Base-by-base conservation (phyloP, 805 yeast genomes). In the Saccharomyces paradoxus region DNA sequence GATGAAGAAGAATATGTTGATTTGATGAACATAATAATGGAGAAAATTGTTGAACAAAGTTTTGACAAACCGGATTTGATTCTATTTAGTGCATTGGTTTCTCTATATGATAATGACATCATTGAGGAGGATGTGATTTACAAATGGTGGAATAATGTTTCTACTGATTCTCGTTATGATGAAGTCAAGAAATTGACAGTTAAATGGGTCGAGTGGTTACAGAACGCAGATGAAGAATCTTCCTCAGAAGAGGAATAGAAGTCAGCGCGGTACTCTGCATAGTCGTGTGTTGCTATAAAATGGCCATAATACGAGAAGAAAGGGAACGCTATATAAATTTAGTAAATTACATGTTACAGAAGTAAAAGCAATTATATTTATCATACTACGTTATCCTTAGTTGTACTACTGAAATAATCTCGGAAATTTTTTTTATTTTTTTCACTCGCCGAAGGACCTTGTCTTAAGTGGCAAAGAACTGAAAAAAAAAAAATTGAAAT, bases 151-250 rank as follows among this genome's bases (percentile, higher is more conserved):
- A 76, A 77, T 53, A 59, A 49, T 22, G 59, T 63, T 22, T 66
- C 74, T 21, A 67, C 71, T 7, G 78, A 73, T 14, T 65, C 74
- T 14, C 77, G 73, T 6, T 75, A 72, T 26, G 73, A 80, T 46
- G 74, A 72, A 28, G 83, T 84, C 21, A 79, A 86, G 55, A 74
- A 66, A 29, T 75, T 81, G 59, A 83, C 89, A 2, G 80, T 73
- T 8, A 85, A 83, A 68, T 92, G 92, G 84, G 78, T 92, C 22
- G 87, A 84, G 21, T 91, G 97, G 97, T 77, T 92, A 56, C 79
- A 80, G 62, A 87, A 83, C 49, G 97, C 97, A 0, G 86, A 81
- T 56, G 84, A 80, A 60, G 86, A 81, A 59, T 71, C 78, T 9
- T 63, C 65, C 1, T 84, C 77, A 48, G 86, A 81, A 58, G 89